Percentiles rank a stretch among this genome's conserved stretches.
phyloP scores from a whole-genome alignment of 192 early-diverging fungal genomes.

The Mortierella alpina region DNA sequence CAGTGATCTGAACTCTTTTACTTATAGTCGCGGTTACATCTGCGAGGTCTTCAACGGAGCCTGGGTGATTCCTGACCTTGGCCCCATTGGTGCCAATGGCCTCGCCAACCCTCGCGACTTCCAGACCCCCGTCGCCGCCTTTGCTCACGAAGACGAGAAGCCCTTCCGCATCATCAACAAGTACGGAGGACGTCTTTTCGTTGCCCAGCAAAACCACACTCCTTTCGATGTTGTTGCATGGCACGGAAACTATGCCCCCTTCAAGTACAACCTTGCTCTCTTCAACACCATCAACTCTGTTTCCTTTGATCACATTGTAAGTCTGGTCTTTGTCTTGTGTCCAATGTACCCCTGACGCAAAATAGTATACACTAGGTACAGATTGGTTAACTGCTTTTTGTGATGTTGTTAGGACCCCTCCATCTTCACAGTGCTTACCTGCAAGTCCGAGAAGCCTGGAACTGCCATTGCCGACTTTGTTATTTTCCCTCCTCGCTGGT shows the following conservation, averaged over 20 bases:
- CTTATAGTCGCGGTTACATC: slow-evolving; percentile 84
- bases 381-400: background rate
- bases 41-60: slow-evolving; percentile 89
- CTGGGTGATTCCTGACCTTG: slow-evolving; percentile 96
- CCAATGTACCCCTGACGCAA: background rate
- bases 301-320: slow-evolving; percentile 88
- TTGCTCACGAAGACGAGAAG: slow-evolving; percentile 62
- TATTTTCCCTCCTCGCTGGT: slow-evolving; percentile 96
- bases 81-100: slow-evolving; percentile 94
- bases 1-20: background rate
- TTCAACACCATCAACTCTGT: slow-evolving; percentile 92
- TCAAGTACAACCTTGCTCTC: slow-evolving; percentile 88
- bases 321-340: slow-evolving; percentile 17
- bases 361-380: background rate
- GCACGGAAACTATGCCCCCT: slow-evolving; percentile 98
- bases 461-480: slow-evolving; percentile 94
- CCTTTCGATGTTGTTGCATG: slow-evolving; percentile 98
- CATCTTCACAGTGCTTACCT: slow-evolving; percentile 95
- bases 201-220: slow-evolving; percentile 79
- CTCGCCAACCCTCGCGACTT: slow-evolving; percentile 97
- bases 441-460: slow-evolving; percentile 86
- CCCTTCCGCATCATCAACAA: slow-evolving; percentile 82
- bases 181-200: slow-evolving; percentile 85
- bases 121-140: slow-evolving; percentile 85
- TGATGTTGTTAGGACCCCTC: slow-evolving; percentile 82